Evolutionary conservation across 75 land plant species (phyloP), one percentile per base, ranked within the genome.

Genomic region (Picea glauca): DNA sequence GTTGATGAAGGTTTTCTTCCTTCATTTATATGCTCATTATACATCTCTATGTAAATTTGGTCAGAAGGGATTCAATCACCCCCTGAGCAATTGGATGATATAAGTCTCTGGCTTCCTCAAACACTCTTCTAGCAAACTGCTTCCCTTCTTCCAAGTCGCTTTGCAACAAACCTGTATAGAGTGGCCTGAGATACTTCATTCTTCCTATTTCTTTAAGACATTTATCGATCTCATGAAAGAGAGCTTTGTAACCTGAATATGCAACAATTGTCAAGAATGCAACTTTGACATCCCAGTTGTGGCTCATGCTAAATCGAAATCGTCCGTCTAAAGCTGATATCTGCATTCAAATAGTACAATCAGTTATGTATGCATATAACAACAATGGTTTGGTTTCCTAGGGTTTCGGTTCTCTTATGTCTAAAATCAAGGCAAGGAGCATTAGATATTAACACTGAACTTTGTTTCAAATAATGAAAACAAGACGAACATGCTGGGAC

Each of bases 61-160:
- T 60, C 58, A 93, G 38, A 61, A 95, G 86, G 26, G 90, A 83
- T 83, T 91, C 91, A 7, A 95, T 91, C 77, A 92, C 95, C 60
- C 90, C 81, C 80, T 85, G 95, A 38, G 98, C 98, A 74, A 95
- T 95, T 20, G 98, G 98, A 72, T 95, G 98, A 77, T 95, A 93
- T 62, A 78, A 78, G 13, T 82, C 81, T 31, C 87, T 84, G 58
- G 98, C 92, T 74, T 95, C 93, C 43, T 84, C 58, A 67, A 88
- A 95, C 35, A 93, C 86, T 70, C 88, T 79, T 62, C 84, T 86
- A 0, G 95, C 98, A 12, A 95, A 80, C 33, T 93, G 78, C 82
- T 91, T 92, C 72, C 81, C 90, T 72, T 89, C 93, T 61, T 90
- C 87, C 1, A 80, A 83, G 43, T 40, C 33, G 76, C 94, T 82